Conservation (phyloP, 2,329 filamentous ascomycete species). For the Fusarium nygamai region DNA sequence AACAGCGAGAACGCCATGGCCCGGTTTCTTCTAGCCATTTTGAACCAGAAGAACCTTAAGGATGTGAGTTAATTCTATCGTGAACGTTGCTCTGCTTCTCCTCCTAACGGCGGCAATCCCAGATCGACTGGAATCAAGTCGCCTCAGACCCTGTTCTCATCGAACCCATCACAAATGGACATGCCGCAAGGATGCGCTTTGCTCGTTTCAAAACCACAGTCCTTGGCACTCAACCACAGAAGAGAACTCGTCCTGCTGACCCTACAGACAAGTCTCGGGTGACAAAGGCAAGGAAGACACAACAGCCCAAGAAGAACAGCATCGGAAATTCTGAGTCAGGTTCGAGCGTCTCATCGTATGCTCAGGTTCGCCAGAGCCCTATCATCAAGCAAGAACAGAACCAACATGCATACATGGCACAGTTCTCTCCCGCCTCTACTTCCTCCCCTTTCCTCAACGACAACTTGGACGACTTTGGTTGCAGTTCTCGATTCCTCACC, state of each 20-base stretch:
- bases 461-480: constrained; percentile 47
- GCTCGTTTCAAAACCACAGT: constrained; percentile 62
- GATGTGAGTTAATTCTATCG: constrained; percentile 58
- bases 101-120: constrained; percentile 23
- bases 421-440: constrained; percentile 53
- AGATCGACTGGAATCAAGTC: constrained; percentile 70
- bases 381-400: constrained; percentile 52
- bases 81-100: neutral
- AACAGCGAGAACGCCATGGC: constrained; percentile 67
- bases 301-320: constrained; percentile 47
- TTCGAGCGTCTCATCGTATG: constrained; percentile 43
- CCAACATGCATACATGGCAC: constrained; percentile 44
- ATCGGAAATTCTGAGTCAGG: constrained; percentile 54
- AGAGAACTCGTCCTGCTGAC: constrained; percentile 54
- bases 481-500: constrained; percentile 57
- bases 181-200: constrained; percentile 70
- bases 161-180: constrained; percentile 67
- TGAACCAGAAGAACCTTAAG: constrained; percentile 69
- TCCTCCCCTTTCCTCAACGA: constrained; percentile 50
- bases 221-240: constrained; percentile 59
- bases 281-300: constrained; percentile 56
- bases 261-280: constrained; percentile 55
- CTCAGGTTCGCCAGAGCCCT: constrained; percentile 42
- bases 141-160: constrained; percentile 63
- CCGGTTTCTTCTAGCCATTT: constrained; percentile 67